phyloP scores from a whole-genome alignment of 768 basidiomycete species.

The Leccinum aurantiacum region DNA sequence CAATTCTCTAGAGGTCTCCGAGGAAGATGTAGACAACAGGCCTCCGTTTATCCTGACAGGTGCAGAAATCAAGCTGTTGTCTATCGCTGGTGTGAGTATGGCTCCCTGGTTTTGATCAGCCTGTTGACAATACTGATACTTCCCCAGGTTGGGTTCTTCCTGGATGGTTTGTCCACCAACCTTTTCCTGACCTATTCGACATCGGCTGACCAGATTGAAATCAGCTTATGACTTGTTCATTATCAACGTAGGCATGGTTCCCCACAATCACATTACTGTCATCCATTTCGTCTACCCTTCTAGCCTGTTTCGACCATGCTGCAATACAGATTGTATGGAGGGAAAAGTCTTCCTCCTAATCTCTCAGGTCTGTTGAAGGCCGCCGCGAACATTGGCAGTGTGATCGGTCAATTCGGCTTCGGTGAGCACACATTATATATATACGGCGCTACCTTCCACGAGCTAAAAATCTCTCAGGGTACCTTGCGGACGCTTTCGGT shows the following conservation, averaged over 20 bases:
- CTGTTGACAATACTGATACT: constrained; percentile 2
- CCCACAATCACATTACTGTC: neutral
- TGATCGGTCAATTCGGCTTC: constrained; percentile 66
- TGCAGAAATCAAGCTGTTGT: constrained; percentile 58
- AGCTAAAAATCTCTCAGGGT: constrained; percentile 39
- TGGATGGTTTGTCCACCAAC: constrained; percentile 52
- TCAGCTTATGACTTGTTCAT: constrained; percentile 71
- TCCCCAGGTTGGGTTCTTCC: constrained; percentile 63
- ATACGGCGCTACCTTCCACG: neutral
- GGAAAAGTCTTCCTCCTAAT: constrained; percentile 47
- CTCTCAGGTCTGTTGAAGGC: constrained; percentile 67
- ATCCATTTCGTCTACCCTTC: neutral
- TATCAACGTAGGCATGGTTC: constrained; percentile 50
- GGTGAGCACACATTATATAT: constrained; percentile 34
- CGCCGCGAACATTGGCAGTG: constrained; percentile 68
- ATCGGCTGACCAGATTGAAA: constrained; percentile 7
- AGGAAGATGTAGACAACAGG: constrained; percentile 28
- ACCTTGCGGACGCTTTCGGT: constrained; percentile 64
- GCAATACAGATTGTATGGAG: constrained; percentile 61
- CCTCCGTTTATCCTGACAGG: constrained; percentile 42
- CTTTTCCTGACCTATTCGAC: neutral
- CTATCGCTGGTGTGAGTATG: constrained; percentile 56
- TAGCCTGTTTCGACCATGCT: constrained; percentile 69
- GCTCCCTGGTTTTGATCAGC: neutral
- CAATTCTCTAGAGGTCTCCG: constrained; percentile 27